These are phyloP conservation scores for Daldinia sp. DNA, from an alignment of 2,329 filamentous ascomycete genomes.

Conservation along the genomic window DNA sequence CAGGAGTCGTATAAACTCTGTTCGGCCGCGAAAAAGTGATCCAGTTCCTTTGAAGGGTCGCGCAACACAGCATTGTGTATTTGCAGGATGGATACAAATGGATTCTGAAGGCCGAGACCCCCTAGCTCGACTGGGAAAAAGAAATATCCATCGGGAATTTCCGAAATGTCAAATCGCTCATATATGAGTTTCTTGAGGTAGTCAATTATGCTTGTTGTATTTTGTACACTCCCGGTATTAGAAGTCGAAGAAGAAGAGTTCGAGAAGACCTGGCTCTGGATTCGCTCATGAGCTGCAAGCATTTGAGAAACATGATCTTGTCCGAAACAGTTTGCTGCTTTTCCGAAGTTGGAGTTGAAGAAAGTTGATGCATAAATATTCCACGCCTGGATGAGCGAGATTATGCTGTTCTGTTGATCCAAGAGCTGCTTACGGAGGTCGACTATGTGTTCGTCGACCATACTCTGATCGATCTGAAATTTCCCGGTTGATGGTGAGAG, in stretches of 20 bases:
- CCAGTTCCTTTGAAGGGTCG: slow-evolving; percentile 42
- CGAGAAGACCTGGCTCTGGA: slow-evolving; percentile 58
- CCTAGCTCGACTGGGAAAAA: slow-evolving; percentile 57
- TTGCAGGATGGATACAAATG: slow-evolving; percentile 54
- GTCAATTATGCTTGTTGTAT: slow-evolving; percentile 56
- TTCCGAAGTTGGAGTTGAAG: slow-evolving; percentile 62
- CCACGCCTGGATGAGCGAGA: slow-evolving; percentile 58
- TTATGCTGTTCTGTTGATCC: slow-evolving; percentile 59
- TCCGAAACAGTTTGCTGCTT: slow-evolving; percentile 61
- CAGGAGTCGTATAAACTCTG: slow-evolving; percentile 47
- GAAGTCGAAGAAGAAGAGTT: slow-evolving; percentile 40
- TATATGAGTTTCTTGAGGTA: slow-evolving; percentile 62
- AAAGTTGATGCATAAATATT: slow-evolving; percentile 62
- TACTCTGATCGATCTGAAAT: slow-evolving; percentile 66
- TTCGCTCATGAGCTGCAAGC: slow-evolving; percentile 58
- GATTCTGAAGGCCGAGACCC: slow-evolving; percentile 56
- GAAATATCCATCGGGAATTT: slow-evolving; percentile 57
- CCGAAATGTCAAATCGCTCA: slow-evolving; percentile 57
- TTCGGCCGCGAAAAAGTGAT: slow-evolving; percentile 48
- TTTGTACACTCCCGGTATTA: slow-evolving; percentile 27
- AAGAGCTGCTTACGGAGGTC: slow-evolving; percentile 66
- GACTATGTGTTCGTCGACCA: slow-evolving; percentile 66
- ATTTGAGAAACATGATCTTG: slow-evolving; percentile 61
- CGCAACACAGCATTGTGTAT: slow-evolving; percentile 47
- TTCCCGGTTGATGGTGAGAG: slow-evolving; percentile 60